A percentile compares a stretch with the other conserved stretches of the same genome.
Conservation (phyloP, 805 yeast genomes). For the Kregervanrija pseudodelftensis region DNA sequence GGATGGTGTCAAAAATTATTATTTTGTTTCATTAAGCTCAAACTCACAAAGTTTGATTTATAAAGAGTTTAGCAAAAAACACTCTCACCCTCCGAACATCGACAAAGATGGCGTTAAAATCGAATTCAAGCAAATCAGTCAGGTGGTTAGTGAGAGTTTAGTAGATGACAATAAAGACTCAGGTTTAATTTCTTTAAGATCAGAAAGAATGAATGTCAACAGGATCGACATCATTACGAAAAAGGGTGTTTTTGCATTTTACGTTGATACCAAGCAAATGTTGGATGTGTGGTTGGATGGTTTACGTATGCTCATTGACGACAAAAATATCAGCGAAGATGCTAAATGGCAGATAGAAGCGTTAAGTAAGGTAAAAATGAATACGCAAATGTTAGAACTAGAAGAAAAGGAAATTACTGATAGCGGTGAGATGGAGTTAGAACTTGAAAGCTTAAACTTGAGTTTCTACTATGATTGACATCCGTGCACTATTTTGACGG, state of each 20-base stretch:
- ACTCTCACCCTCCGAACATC: constrained; percentile 44
- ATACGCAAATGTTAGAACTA: constrained; percentile 41
- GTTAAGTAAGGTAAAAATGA: constrained; percentile 38
- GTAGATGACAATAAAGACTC: constrained; percentile 30
- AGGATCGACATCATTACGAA: constrained; percentile 17
- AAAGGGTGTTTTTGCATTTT: constrained; percentile 42
- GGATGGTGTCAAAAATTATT: constrained; percentile 18
- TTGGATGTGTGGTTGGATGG: constrained; percentile 79
- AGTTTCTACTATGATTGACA: constrained; percentile 5
- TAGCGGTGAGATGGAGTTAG: not conserved
- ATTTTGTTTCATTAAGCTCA: constrained; percentile 58
- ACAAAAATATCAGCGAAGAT: constrained; percentile 33
- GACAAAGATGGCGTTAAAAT: constrained; percentile 50
- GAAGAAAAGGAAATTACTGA: constrained; percentile 20
- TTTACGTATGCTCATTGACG: constrained; percentile 42
- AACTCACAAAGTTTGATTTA: constrained; percentile 54
- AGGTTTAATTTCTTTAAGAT: constrained; percentile 47
- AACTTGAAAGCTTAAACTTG: not conserved
- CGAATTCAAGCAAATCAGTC: constrained; percentile 43
- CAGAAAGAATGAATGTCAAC: constrained; percentile 33
- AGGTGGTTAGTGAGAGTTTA: constrained; percentile 40
- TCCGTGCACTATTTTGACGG: not conserved
- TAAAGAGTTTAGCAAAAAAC: constrained; percentile 48
- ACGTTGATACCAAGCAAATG: constrained; percentile 61
- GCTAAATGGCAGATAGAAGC: constrained; percentile 37